Base-by-base conservation (phyloP, 75 land plant genomes). In the Picea glauca region DNA sequence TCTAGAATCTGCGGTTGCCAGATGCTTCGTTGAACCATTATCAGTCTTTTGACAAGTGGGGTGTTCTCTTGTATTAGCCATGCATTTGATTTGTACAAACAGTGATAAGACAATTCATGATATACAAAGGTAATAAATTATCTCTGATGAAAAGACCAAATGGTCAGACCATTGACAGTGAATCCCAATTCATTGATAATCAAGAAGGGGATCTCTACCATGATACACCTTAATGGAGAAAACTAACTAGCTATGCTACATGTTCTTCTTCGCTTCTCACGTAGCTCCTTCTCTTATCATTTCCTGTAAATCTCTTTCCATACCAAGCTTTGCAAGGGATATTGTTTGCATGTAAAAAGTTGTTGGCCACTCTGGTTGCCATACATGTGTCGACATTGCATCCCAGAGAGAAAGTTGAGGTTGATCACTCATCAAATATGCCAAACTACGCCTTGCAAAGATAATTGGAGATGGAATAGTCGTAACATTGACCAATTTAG, bases 261-360 rank as follows among this genome's bases (percentile, higher is more conserved):
- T 78, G 70, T 81, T 86, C 58, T 75, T 92, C 80, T 92, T 92
- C 0, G 88, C 81, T 77, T 95, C 96, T 30, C 93, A 84, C 4
- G 86, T 46, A 46, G 91, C 93, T 0, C 96, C 98, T 58, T 95
- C 98, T 58, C 93, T 91, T 6, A 95, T 88, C 98, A 95, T 95
- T 76, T 95, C 98, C 83, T 86, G 92, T 3, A 94, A 92, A 80
- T 95, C 96, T 1, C 91, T 83, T 40, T 95, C 94, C 96, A 93
- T 95, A 14, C 94, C 94, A 17, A 93, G 90, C 77, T 95, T 95
- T 17, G 98, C 87, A 33, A 95, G 88, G n/a, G 98, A 94, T 58
- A 95, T 91, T 13, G 98, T 92, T 79, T 26, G 26, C 26, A 26
- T 26, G 26, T 26, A 26, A 26, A 26, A 26, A 26, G 26, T 0